phyloP scores from a whole-genome alignment of 768 basidiomycete genomes.

The Tubosaeta brunneosetosa region DNA sequence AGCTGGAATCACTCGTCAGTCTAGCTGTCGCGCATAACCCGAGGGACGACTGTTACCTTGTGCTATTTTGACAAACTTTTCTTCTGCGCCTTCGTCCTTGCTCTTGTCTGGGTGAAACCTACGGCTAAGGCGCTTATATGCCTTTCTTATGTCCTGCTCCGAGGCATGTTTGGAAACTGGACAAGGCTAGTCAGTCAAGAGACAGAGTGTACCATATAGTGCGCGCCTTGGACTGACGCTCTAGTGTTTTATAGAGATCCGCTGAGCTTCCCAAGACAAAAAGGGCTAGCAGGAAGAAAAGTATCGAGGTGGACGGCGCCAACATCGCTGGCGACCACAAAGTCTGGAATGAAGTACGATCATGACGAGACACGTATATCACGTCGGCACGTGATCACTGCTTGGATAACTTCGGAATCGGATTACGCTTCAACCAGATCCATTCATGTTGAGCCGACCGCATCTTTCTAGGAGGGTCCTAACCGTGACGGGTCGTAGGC shows the following conservation, averaged over 20 bases:
- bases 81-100: slow-evolving; percentile 74
- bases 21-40: neutral
- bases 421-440: neutral
- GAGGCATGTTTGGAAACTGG: slow-evolving; percentile 71
- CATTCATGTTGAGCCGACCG: slow-evolving; percentile 16
- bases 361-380: slow-evolving; percentile 27
- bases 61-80: slow-evolving; percentile 87
- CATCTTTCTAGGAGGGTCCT: slow-evolving; percentile 1
- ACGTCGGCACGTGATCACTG: slow-evolving; percentile 23
- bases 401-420: neutral
- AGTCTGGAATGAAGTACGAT: neutral
- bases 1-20: slow-evolving; percentile 41
- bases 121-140: slow-evolving; percentile 85
- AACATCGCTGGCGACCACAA: slow-evolving; percentile 17
- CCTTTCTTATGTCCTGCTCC: slow-evolving; percentile 85
- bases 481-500: slow-evolving; percentile 4
- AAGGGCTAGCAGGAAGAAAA: slow-evolving; percentile 31
- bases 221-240: slow-evolving; percentile 55
- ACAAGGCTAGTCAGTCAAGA: slow-evolving; percentile 19
- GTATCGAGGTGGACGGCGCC: slow-evolving; percentile 21
- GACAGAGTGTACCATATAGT: slow-evolving; percentile 12
- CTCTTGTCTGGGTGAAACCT: slow-evolving; percentile 97
- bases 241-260: slow-evolving; percentile 80
- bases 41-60: slow-evolving; percentile 53
- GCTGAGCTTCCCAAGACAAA: slow-evolving; percentile 41